Percentiles rank a stretch among this genome's conserved stretches.
Evolutionary conservation across 1,139 yeast genomes (phyloP).

Genomic region (Suhomyces coccinellae): DNA sequence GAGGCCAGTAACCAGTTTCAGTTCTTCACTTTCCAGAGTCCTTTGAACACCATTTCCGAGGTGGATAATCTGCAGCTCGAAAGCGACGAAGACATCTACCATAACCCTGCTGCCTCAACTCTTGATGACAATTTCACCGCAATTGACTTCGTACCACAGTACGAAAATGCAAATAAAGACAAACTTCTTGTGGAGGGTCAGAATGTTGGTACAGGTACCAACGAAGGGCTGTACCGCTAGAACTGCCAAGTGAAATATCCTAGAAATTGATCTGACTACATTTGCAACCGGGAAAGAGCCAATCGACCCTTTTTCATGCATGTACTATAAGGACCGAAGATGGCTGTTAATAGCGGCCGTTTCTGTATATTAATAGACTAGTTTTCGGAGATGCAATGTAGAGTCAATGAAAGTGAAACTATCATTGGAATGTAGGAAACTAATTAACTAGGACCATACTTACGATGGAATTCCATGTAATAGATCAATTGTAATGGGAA

Average conservation of each 20-base stretch:
- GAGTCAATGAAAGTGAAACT: no score
- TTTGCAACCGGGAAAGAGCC: not conserved
- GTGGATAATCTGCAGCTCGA: constrained; percentile 10
- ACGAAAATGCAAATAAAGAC: constrained; percentile 34
- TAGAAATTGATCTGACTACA: not conserved
- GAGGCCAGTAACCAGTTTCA: constrained; percentile 14
- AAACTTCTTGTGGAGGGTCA: constrained; percentile 15
- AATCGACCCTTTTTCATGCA: not conserved
- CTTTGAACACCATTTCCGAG: constrained; percentile 13
- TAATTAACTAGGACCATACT: no score
- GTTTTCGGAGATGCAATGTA: not conserved
- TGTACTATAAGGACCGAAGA: constrained; percentile 4
- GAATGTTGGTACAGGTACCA: constrained; percentile 11
- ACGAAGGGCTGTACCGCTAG: constrained; percentile 1
- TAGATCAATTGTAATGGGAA: no score
- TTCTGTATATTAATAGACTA: constrained; percentile 5
- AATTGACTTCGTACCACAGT: constrained; percentile 42
- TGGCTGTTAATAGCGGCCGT: not conserved
- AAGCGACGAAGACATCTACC: constrained; percentile 14
- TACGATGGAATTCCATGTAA: no score
- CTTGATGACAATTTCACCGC: constrained; percentile 25
- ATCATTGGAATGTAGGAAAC: no score
- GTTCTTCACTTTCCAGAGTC: constrained; percentile 19
- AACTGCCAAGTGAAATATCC: not conserved
- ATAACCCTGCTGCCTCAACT: constrained; percentile 12